Evolutionary conservation across 208 protist species (phyloP), one percentile per base, ranked within the genome.

Genomic region (Crithidia bombi): DNA sequence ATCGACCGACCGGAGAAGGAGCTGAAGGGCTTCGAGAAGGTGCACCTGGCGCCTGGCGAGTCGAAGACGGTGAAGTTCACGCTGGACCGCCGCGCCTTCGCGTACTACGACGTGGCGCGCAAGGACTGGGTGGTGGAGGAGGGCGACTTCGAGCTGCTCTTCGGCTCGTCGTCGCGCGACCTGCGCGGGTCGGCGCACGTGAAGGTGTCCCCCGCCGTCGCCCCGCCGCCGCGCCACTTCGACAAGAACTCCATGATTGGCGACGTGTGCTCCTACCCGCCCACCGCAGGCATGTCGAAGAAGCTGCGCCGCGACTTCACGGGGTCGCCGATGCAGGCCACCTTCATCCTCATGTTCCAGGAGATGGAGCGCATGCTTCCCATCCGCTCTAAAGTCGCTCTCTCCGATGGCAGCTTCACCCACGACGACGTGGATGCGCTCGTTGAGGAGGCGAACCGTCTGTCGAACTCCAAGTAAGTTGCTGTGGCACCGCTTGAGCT

Each of bases 51-150:
- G 43, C 59, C 59, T 9, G 59, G 59, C 59, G 59, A 65, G 59
- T 65, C 59, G 59, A 50, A 54, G 44, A 65, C 59, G 59, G 46
- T 65, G 26, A 50, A 54, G 44, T 67, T 67, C 61, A 56, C 43
- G 61, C 61, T 67, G 61, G 61, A 67, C 61, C 46, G 61, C 61
- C 61, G 61, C 61, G 61, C 61, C 61, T 67, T 67, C 61, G 61
- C 61, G 47, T 67, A 67, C 61, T 67, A 67, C 47, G 61, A 67
- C 61, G 61, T 67, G 61, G 61, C 43, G 61, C 61, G 61, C 61
- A 67, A 67, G 61, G 61, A 56, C 46, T 67, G 61, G 61, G 61
- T 67, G 61, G 61, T 67, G 47, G 61, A 67, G 61, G 61, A 52
- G 30, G 61, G 61, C 23, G 61, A 67, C 33, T 67, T 67, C 61